phyloP scores from a whole-genome alignment of 148 eudicot genomes.

The Vaccinium myrtillus region DNA sequence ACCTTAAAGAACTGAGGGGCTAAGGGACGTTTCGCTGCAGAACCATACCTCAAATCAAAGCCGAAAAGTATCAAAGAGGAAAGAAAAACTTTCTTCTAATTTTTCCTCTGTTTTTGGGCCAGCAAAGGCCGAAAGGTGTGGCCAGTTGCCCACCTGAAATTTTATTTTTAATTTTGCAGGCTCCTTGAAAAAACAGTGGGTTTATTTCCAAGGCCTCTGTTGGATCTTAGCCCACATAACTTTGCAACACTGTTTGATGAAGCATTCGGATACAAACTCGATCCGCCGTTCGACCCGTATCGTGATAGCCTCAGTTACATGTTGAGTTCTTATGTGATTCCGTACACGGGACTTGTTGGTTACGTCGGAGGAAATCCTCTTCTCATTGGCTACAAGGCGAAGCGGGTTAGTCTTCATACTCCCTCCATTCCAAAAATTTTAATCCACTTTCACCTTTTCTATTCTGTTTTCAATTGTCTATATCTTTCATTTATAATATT shows the following conservation, averaged over 20 bases:
- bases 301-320: slow-evolving; percentile 56
- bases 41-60: too few species aligned
- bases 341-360: slow-evolving; percentile 70
- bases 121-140: too few species aligned
- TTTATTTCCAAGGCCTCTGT: slow-evolving; percentile 64
- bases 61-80: too few species aligned
- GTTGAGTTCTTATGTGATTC: slow-evolving; percentile 56
- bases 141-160: too few species aligned
- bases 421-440: too few species aligned
- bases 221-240: slow-evolving; percentile 48
- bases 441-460: too few species aligned
- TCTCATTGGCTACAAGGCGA: slow-evolving; percentile 37
- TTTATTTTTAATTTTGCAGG: slow-evolving; percentile 32
- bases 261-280: slow-evolving; percentile 52
- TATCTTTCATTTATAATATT: too few species aligned
- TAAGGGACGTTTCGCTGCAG: too few species aligned
- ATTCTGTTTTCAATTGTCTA: too few species aligned
- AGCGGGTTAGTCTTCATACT: slow-evolving; percentile 34
- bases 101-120: too few species aligned
- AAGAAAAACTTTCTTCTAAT: too few species aligned
- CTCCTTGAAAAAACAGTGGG: slow-evolving; percentile 55
- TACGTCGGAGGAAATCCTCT: slow-evolving; percentile 71
- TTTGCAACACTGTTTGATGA: slow-evolving; percentile 47
- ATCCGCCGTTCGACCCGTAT: slow-evolving; percentile 82
- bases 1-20: too few species aligned